Conservation (phyloP, 495 filamentous ascomycete species). For the Penicillium fimorum region DNA sequence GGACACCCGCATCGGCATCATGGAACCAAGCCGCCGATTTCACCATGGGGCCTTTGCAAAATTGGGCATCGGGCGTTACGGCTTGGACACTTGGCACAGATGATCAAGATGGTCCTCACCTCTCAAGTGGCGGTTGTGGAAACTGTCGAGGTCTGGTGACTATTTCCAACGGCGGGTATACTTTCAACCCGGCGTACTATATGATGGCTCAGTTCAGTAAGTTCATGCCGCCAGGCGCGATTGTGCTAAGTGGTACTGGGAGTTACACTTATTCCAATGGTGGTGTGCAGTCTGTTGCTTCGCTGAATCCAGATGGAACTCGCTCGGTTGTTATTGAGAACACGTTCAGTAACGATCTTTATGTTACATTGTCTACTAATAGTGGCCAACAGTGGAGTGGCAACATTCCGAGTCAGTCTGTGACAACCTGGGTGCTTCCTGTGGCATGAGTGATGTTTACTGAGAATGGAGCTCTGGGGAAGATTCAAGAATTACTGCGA, state of each 20-base stretch:
- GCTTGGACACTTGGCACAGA: conserved; percentile 57
- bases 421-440: conserved; percentile 55
- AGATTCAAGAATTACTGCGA: neutral
- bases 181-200: conserved; percentile 51
- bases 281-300: conserved; percentile 50
- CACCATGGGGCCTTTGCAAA: conserved; percentile 55
- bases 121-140: conserved; percentile 46
- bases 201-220: conserved; percentile 58
- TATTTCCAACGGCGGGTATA: conserved; percentile 45
- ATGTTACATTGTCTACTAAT: conserved; percentile 40
- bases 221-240: conserved; percentile 53
- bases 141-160: conserved; percentile 52
- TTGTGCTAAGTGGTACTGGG: conserved; percentile 44
- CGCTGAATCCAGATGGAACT: conserved; percentile 51
- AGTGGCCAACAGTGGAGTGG: conserved; percentile 55
- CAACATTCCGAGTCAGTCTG: conserved; percentile 42
- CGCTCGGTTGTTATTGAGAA: conserved; percentile 55
- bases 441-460: neutral
- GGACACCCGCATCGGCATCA: conserved; percentile 43
- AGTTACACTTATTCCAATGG: conserved; percentile 47
- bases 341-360: conserved; percentile 49
- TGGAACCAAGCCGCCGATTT: conserved; percentile 54
- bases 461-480: neutral
- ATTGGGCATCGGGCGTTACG: conserved; percentile 53
- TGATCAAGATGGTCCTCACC: conserved; percentile 50